Base-by-base conservation (phyloP, 1,284 basidiomycete species). In the Ganoderma sinense region DNA sequence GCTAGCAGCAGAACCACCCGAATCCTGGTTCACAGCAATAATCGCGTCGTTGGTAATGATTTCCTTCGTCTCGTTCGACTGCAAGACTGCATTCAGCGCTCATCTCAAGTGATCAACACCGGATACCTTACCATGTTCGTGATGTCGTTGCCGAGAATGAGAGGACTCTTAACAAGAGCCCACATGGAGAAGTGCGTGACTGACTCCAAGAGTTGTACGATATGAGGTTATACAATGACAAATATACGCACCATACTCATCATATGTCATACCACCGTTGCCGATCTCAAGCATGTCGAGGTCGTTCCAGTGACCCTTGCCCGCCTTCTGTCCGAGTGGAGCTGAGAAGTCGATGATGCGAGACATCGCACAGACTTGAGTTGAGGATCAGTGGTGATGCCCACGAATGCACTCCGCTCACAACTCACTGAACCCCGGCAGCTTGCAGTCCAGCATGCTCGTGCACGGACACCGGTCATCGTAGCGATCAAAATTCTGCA, bases 101-200 rank as follows among this genome's bases (percentile, higher is more conserved):
- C 2, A 18, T 3, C 31, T 36, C n/a, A 10, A 39, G 20, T 0
- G 11, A 40, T 23, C n/a, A 40, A 60, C 1, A 23, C 58, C 13
- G 36, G 31, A 4, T 23, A 36, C 31, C 68, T 26, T 26, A 79
- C 79, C 81, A 83, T 84, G 65, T 78, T 78, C 8, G 79, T 80
- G 26, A 84, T 70, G 67, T 84, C 82, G 73, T 84, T 83, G 0
- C 83, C 83, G 43, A 84, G 77, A 62, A 84, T 82, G 14, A 84
- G 78, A 1, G 83, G 83, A 53, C 82, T 84, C 76, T 84, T 84
- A 26, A 83, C 75, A 6, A 82, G 73, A 16, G 81, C 80, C 83
- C 83, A 84, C 81, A 84, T 83, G 1, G 83, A 81, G 72, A 84
- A 84, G 73, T 84, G 83, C 2, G 83, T 81, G 16, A 81, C 80